These are phyloP conservation scores for Yarrowia sp. DNA, from an alignment of 805 yeast genomes.

Conservation along the genomic window DNA sequence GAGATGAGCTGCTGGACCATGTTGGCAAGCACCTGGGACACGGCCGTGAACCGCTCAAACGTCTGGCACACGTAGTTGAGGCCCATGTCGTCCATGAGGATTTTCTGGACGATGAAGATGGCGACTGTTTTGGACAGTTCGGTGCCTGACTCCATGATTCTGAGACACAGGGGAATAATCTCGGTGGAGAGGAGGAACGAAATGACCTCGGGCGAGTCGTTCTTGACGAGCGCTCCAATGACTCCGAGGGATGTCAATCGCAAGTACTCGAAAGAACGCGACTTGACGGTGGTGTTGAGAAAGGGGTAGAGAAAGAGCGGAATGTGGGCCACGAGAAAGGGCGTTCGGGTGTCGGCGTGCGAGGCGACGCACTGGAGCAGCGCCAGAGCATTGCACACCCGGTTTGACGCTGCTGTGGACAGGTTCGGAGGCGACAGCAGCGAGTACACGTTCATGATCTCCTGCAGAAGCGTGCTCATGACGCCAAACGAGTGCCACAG, in stretches of 20 bases:
- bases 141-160: constrained; percentile 93
- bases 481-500: constrained; percentile 97
- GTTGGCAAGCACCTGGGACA: constrained; percentile 76
- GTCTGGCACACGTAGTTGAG: constrained; percentile 91
- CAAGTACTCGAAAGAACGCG: constrained; percentile 89
- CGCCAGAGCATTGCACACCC: constrained; percentile 95
- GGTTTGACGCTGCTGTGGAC: constrained; percentile 80
- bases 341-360: constrained; percentile 82
- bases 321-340: constrained; percentile 84
- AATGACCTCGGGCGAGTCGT: constrained; percentile 93
- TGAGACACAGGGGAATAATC: constrained; percentile 88
- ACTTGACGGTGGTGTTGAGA: constrained; percentile 84
- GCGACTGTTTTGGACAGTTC: constrained; percentile 96
- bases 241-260: constrained; percentile 93
- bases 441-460: constrained; percentile 87
- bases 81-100: constrained; percentile 87
- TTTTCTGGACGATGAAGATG: constrained; percentile 90
- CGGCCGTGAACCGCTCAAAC: constrained; percentile 90
- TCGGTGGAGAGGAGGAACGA: constrained; percentile 91
- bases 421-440: constrained; percentile 80
- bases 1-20: constrained; percentile 86
- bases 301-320: constrained; percentile 93
- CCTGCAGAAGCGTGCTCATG: constrained; percentile 86
- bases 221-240: constrained; percentile 93
- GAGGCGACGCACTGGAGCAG: constrained; percentile 95